Conservation (phyloP, 2,329 filamentous ascomycete species). For the Talaromyces piceae region DNA sequence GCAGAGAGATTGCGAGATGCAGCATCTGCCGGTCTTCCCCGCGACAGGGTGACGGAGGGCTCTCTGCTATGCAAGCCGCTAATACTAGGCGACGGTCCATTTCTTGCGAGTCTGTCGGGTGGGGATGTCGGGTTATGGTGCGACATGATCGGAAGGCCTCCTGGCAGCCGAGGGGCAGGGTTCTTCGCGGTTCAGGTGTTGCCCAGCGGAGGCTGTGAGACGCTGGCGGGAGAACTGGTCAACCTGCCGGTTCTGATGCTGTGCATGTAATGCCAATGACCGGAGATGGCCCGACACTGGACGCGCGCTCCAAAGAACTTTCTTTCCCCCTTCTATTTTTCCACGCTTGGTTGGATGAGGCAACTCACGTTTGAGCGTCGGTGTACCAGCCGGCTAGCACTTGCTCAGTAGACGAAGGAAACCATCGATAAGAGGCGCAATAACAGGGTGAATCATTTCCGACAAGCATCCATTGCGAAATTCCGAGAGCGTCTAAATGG, state of each 20-base stretch:
- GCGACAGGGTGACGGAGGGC: slow-evolving; percentile 28
- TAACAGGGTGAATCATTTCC: not conserved
- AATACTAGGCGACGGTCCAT: slow-evolving; percentile 29
- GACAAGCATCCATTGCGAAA: not conserved
- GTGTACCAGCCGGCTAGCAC: not conserved
- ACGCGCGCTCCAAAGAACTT: not conserved
- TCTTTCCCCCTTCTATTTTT: no score
- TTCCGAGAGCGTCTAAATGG: not conserved
- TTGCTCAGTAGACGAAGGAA: not conserved
- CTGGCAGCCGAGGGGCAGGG: slow-evolving; percentile 35
- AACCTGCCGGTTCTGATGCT: not conserved
- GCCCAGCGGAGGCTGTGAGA: slow-evolving; percentile 27
- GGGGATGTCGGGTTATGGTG: slow-evolving; percentile 32
- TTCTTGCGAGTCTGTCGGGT: slow-evolving; percentile 31
- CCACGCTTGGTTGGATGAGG: not conserved
- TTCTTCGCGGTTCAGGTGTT: slow-evolving; percentile 32
- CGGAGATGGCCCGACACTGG: no score
- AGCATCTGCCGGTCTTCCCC: slow-evolving; percentile 34
- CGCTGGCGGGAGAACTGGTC: not conserved
- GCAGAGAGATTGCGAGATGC: slow-evolving; percentile 28
- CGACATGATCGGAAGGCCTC: slow-evolving; percentile 29
- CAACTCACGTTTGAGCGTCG: not conserved
- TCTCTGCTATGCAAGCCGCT: slow-evolving; percentile 38
- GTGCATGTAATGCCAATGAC: no score
- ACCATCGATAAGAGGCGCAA: not conserved